Conservation (phyloP, 345 rosid genomes). For the Dovyalis caffra region DNA sequence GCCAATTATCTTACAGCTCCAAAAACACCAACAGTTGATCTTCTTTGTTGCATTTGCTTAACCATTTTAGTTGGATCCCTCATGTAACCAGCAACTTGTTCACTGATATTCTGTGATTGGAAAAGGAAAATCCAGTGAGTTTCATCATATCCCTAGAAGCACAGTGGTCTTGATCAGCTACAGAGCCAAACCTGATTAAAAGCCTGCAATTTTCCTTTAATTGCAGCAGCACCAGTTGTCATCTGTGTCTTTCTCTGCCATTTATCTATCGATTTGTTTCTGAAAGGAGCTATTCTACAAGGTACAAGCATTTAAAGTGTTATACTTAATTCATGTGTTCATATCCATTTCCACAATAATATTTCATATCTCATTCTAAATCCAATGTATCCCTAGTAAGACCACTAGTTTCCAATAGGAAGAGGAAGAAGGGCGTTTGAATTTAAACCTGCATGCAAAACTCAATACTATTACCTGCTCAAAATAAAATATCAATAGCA, state of each 20-base stretch:
- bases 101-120: conserved; percentile 68
- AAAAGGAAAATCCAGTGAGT: conserved; percentile 19
- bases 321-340: not conserved
- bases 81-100: conserved; percentile 82
- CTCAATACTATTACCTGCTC: too few relatives aligned
- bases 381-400: not conserved
- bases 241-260: conserved; percentile 95
- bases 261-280: conserved; percentile 84
- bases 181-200: conserved; percentile 78
- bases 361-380: not conserved
- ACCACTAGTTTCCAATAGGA: too few relatives aligned
- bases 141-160: not conserved
- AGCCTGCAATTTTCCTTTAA: conserved; percentile 77
- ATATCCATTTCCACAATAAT: not conserved
- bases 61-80: conserved; percentile 96
- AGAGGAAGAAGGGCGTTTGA: too few relatives aligned
- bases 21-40: conserved; percentile 62
- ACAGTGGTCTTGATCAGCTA: not conserved
- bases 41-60: conserved; percentile 90
- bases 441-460: too few relatives aligned
- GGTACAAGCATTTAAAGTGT: conserved; percentile 16
- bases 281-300: conserved; percentile 69
- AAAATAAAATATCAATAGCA: too few relatives aligned
- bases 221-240: conserved; percentile 89
- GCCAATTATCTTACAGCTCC: conserved; percentile 56